Base-by-base conservation (phyloP, 164 flowering plant species). In the Sedum album region DNA sequence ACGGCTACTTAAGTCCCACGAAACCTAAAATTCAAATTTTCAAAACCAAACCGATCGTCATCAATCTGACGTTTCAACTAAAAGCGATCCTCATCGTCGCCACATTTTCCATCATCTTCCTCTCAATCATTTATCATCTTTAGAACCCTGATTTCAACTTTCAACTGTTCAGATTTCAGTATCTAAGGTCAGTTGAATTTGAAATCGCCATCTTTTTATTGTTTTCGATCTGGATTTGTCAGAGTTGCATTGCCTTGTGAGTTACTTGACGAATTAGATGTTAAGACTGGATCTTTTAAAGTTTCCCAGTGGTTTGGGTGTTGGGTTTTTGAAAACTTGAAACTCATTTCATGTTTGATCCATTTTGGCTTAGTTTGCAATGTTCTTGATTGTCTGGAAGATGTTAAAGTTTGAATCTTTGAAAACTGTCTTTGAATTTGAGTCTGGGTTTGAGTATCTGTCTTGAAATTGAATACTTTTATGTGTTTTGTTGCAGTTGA, bases 231-330 rank as follows among this genome's bases (percentile, higher is more conserved):
- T 53, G 21, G 60, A 15, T 25, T 51, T 20, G 63, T 60, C 46
- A 1, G 6, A 53, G 44, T 23, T 6, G 39, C 6, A 42, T 28
- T 60, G 51, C 33, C 30, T 11, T 68, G 17, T 53, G 15, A 26
- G 26, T 61, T 46, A 48, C 60, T 17, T 28, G 25, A 8, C 14
- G 60, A 53, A n/a, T 53, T 21, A 7, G 26, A 21, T 21, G 3
- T 23, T 18, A 46, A 4, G 25, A 6, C 36, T 68, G 26, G 28
- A 20, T 60, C 11, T 70, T 35, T 67, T 20, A 14, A n/a, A 31
- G 15, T 35, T 62, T 31, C 63, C 63, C 62, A 55, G 44, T 77
- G 69, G 79, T 72, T 48, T 41, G 69, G 70, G 55, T 70, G 8
- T 74, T 75, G 69, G 7, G 20, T 14, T 44, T 44, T 44, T 44